Evolutionary conservation across 371 early-diverging fungal genomes (phyloP), one percentile per base, ranked within the genome.

Genomic region (Haplosporangium sp.): DNA sequence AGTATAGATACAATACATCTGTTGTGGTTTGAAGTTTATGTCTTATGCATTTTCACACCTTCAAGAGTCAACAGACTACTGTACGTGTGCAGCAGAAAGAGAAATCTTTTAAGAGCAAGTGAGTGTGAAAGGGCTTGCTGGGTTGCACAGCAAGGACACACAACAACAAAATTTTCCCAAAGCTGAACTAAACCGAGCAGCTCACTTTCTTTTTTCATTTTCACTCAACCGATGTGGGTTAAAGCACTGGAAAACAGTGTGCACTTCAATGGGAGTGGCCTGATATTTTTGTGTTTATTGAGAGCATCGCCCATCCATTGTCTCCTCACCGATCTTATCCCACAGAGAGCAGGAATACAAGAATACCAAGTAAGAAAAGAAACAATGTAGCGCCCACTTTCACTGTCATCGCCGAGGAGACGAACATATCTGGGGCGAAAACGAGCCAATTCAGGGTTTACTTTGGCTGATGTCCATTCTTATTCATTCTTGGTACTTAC

Each of bases 61-160:
- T 29, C 29, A 29, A 29, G 29, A 4, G 29, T 29, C 29, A 45
- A 45, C 59, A 59, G 45, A 47, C 51, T n/a, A 40, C 37, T 12
- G 37, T 46, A 57, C 36, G 45, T 18, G n/a, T 20, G 20, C 12
- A n/a, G 41, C 18, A 64, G 38, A 64, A 16, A 43, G 54, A 41
- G 40, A n/a, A 52, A 46, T 43, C 45, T 29, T 29, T 29, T 11
- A 10, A 54, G 12, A 29, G 23, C 43, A 29, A 29, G 13, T 38
- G 55, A 20, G 45, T 20, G 20, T 6, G 55, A 14, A 59, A 56
- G 64, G 59, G 63, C 62, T 64, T 70, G 42, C 29, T 38, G 18
- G 60, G 71, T 70, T 62, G 71, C 72, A 64, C 72, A 71, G 72
- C 65, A 65, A 64, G 64, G 60, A 60, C 62, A 67, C 48, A 29